Base-by-base conservation (phyloP, 2,329 filamentous ascomycete genomes). In the Pseudogymnoascus sp. region DNA sequence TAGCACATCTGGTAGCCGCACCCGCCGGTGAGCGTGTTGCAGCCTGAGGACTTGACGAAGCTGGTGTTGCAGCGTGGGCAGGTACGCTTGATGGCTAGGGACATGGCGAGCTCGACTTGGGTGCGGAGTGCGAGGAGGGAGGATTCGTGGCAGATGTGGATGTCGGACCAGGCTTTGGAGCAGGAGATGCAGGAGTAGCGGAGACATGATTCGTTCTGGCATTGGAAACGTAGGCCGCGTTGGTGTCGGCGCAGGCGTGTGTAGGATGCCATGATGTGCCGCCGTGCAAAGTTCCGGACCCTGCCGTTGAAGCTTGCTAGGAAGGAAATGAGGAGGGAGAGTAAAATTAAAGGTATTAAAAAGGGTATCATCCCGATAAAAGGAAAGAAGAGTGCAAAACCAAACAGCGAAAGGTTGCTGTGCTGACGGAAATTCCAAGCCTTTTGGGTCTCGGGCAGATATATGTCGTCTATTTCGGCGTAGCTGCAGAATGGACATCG, bases 1-100 rank as follows among this genome's bases (percentile, higher is more conserved):
- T 99, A 99, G 75, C 95, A 99, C 93, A 97, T 97, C 69, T 90
- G 89, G 77, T 97, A 97, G 7, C 95, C 95, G 75, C 95, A 99
- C 14, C 92, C 87, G 73, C 95, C 97, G 5, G 91, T 93, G 41
- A 99, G 82, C 77, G 97, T 97, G 80, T 99, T 99, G 82, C 95
- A 99, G 70, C 95, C 95, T 25, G 88, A 87, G 5, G 87, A 88
- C 75, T 97, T 97, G 76, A 99, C 90, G 73, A 97, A 97, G 14
- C 88, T 90, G 8, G 93, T 90, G 68, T 90, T 88, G 79, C 95
- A 99, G 58, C 88, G 85, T 7, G 95, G 95, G 73, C 95, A 99
- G 8, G 95, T 93, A 60, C 95, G 89, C 77, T 97, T 99, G 73
- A 97, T 87, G 23, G 93, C 93, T 72, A 93, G 87, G 65, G 93